phyloP scores from a whole-genome alignment of 192 early-diverging fungal species.

The Piromyces finnis region DNA sequence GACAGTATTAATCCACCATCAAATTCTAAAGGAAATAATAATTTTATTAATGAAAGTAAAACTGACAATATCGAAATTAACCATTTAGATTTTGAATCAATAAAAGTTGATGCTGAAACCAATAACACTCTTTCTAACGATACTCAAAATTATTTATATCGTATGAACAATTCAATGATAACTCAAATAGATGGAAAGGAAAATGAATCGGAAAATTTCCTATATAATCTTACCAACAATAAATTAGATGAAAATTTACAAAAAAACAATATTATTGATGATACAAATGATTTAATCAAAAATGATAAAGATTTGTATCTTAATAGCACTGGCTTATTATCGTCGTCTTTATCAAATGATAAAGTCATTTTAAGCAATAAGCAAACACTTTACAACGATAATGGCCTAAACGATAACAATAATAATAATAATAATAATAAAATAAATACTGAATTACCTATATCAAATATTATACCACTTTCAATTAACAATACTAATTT shows the following conservation, averaged over 20 bases:
- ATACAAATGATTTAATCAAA: background rate
- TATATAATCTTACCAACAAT: background rate
- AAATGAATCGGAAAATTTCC: background rate
- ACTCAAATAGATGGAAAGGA: background rate
- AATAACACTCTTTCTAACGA: background rate
- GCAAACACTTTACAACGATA: background rate
- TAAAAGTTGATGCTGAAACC: background rate
- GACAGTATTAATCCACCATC: no score
- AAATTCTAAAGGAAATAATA: no score
- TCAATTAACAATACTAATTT: background rate
- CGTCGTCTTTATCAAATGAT: background rate
- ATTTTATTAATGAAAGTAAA: background rate
- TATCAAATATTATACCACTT: background rate
- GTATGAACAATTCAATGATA: background rate
- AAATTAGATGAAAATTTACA: background rate
- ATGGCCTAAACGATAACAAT: background rate
- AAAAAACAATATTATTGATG: background rate
- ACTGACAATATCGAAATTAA: background rate
- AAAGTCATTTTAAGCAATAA: background rate
- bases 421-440: background rate
- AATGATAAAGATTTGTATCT: background rate
- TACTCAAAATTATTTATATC: background rate
- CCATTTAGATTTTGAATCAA: background rate
- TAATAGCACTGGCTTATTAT: background rate
- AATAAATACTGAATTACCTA: background rate